A percentile compares a stretch with the other conserved stretches of the same genome.
These are phyloP conservation scores for Trichoderma aggressivum DNA, from an alignment of 2,329 filamentous ascomycete species.

Conservation along the genomic window DNA sequence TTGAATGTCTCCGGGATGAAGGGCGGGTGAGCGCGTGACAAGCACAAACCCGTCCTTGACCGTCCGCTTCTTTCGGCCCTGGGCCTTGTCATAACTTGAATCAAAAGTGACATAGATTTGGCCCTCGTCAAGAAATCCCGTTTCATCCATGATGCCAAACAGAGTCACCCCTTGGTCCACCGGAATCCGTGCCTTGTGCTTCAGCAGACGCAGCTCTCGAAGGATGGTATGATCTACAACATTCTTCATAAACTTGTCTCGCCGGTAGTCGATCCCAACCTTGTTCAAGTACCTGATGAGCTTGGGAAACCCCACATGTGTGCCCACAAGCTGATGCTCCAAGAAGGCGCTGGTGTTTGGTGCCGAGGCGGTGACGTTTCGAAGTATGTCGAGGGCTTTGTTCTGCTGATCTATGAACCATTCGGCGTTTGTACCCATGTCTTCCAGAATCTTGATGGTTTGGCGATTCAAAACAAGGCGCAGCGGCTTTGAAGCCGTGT, in stretches of 20 bases:
- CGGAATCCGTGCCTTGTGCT: slow-evolving; percentile 74
- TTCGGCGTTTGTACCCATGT: slow-evolving; percentile 56
- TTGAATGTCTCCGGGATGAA: slow-evolving; percentile 81
- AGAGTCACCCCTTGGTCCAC: slow-evolving; percentile 69
- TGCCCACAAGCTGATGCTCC: slow-evolving; percentile 57
- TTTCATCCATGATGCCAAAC: slow-evolving; percentile 83
- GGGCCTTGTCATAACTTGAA: slow-evolving; percentile 26
- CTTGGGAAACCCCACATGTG: slow-evolving; percentile 55
- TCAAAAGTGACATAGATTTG: slow-evolving; percentile 66
- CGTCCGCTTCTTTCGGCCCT: slow-evolving; percentile 27
- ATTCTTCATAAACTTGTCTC: slow-evolving; percentile 66
- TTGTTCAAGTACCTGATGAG: slow-evolving; percentile 58
- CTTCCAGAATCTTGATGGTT: slow-evolving; percentile 82
- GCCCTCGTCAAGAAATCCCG: slow-evolving; percentile 60
- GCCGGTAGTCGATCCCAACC: slow-evolving; percentile 61
- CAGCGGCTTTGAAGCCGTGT: slow-evolving; percentile 63
- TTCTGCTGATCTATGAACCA: slow-evolving; percentile 66
- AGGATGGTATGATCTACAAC: slow-evolving; percentile 68
- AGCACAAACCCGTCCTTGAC: slow-evolving; percentile 47
- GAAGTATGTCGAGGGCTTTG: slow-evolving; percentile 58
- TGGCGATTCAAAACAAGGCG: slow-evolving; percentile 72
- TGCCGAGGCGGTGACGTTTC: slow-evolving; percentile 54
- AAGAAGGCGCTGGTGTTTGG: slow-evolving; percentile 66
- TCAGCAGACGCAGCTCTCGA: slow-evolving; percentile 68
- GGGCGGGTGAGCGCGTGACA: slow-evolving; percentile 74